These are phyloP conservation scores for Aspergillus sp. DNA, from an alignment of 2,329 filamentous ascomycete genomes.

Conservation along the genomic window DNA sequence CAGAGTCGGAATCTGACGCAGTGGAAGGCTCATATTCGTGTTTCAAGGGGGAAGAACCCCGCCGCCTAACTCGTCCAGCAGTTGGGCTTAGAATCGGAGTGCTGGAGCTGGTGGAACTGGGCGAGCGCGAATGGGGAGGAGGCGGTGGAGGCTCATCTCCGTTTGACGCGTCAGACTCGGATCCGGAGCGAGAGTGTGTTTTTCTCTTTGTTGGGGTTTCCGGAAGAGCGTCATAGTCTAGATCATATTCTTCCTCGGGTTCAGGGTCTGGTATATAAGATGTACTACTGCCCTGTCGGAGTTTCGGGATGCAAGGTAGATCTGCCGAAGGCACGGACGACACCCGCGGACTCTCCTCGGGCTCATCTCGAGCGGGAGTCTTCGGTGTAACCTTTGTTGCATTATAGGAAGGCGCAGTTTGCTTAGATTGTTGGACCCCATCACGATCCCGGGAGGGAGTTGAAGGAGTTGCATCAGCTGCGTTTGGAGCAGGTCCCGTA, in stretches of 20 bases:
- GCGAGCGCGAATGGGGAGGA: slow-evolving; percentile 53
- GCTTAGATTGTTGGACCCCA: slow-evolving; percentile 7
- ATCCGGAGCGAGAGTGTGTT: slow-evolving; percentile 28
- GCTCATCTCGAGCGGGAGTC: slow-evolving; percentile 25
- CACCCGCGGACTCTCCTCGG: slow-evolving; percentile 37
- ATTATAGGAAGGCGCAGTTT: slow-evolving; percentile 16
- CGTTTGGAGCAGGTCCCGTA: slow-evolving; percentile 23
- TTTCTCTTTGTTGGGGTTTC: slow-evolving; percentile 28
- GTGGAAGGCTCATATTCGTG: slow-evolving; percentile 93
- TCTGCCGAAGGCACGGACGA: slow-evolving; percentile 50
- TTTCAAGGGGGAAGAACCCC: slow-evolving; percentile 89
- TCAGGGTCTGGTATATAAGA: slow-evolving; percentile 29
- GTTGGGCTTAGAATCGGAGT: slow-evolving; percentile 52
- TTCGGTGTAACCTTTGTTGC: slow-evolving; percentile 22
- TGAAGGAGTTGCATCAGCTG: slow-evolving; percentile 15
- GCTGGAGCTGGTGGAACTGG: slow-evolving; percentile 50
- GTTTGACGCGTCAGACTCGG: slow-evolving; percentile 23
- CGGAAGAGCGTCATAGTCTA: slow-evolving; percentile 18
- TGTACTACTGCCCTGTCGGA: slow-evolving; percentile 40
- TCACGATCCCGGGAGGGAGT: slow-evolving; percentile 12
- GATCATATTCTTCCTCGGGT: slow-evolving; percentile 30
- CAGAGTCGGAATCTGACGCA: slow-evolving; percentile 60
- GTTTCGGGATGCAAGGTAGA: slow-evolving; percentile 45
- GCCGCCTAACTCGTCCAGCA: slow-evolving; percentile 56
- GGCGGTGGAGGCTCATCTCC: slow-evolving; percentile 39